Evolutionary conservation across 805 yeast species (phyloP).

Genomic region (Metschnikowia kunwiensis): DNA sequence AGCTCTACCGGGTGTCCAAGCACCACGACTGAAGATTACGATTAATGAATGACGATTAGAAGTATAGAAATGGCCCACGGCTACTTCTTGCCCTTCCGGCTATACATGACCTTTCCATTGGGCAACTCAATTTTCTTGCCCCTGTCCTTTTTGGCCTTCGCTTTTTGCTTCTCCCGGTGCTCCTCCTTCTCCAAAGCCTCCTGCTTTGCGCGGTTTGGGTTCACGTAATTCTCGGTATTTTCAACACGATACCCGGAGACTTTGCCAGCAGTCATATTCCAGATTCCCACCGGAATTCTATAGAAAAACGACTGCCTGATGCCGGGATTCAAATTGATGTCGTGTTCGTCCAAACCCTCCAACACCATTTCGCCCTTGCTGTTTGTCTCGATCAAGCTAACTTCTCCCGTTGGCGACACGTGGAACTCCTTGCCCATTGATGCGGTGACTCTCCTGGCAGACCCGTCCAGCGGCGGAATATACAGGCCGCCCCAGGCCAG

Average conservation of each 20-base stretch:
- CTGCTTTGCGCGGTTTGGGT: constrained; percentile 13
- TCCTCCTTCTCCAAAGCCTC: constrained; percentile 6
- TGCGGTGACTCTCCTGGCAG: constrained; percentile 44
- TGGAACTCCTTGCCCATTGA: constrained; percentile 49
- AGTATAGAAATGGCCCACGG: neutral
- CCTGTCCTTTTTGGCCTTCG: constrained; percentile 34
- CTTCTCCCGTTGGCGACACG: constrained; percentile 56
- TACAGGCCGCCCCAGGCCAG: constrained; percentile 55
- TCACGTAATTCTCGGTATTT: constrained; percentile 19
- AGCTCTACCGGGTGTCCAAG: constrained; percentile 42
- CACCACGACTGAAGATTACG: constrained; percentile 29
- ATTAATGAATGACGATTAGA: neutral
- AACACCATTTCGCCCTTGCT: constrained; percentile 30
- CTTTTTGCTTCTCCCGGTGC: constrained; percentile 22
- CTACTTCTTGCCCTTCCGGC: constrained; percentile 14
- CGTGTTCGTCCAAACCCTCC: constrained; percentile 45
- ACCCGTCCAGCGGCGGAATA: constrained; percentile 50
- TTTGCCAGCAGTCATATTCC: constrained; percentile 47
- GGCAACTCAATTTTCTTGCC: constrained; percentile 52
- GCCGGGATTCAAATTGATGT: constrained; percentile 45
- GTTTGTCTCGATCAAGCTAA: constrained; percentile 44
- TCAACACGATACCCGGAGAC: constrained; percentile 17
- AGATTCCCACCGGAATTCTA: constrained; percentile 39
- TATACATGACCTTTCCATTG: constrained; percentile 56
- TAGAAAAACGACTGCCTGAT: constrained; percentile 47